A percentile compares a stretch with the other conserved stretches of the same genome.
Conservation (phyloP, 148 eudicot genomes). For the Diospyros kaki region DNA sequence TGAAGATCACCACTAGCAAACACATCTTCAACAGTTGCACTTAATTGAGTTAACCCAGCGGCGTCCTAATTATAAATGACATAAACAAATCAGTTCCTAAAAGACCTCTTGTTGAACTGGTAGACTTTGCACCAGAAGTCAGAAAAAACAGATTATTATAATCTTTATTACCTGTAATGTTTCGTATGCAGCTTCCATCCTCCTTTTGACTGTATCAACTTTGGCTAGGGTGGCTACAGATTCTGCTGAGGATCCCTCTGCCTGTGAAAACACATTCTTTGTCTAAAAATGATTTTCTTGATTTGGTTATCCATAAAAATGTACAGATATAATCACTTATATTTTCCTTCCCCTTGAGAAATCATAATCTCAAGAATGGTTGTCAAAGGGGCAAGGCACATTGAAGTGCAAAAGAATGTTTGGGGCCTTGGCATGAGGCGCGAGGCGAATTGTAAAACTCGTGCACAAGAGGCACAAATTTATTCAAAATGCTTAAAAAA, state of each 20-base stretch:
- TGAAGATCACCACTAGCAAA: conserved; percentile 98
- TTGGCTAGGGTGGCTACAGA: conserved; percentile 83
- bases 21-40: conserved; percentile 97
- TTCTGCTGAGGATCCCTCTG: conserved; percentile 97
- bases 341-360: no score
- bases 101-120: not conserved
- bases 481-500: no score
- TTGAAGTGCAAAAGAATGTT: no score
- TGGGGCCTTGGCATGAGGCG: no score
- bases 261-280: conserved; percentile 35
- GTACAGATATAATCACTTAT: no score
- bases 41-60: conserved; percentile 87
- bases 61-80: conserved; percentile 59
- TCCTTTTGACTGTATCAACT: conserved; percentile 87
- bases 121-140: not conserved
- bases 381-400: no score
- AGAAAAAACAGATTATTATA: conserved; percentile 2
- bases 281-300: no score
- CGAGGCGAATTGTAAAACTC: no score
- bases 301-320: no score
- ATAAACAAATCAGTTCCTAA: conserved; percentile 1
- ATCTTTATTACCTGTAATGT: conserved; percentile 68
- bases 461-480: no score
- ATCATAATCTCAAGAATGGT: no score
- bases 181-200: conserved; percentile 98